A percentile compares a stretch with the other conserved stretches of the same genome.
These are phyloP conservation scores for Neohortaea acidophila DNA, from an alignment of 495 filamentous ascomycete species.

Conservation along the genomic window DNA sequence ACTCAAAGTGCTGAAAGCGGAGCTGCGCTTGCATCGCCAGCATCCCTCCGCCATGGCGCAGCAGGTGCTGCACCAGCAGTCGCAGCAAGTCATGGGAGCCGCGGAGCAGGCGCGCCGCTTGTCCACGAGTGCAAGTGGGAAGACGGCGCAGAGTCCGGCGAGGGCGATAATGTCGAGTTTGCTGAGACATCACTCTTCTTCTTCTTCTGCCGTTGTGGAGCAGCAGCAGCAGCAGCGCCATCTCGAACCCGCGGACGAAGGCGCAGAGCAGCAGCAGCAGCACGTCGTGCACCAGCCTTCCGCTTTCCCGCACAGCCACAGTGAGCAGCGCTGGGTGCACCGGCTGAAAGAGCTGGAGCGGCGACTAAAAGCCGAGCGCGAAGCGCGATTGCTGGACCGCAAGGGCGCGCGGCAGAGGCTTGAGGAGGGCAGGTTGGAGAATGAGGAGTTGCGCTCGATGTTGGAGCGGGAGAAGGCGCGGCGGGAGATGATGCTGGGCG, in stretches of 20 bases:
- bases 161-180: constrained; percentile 28
- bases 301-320: constrained; percentile 23
- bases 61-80: constrained; percentile 17
- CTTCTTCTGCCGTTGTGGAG: constrained; percentile 33
- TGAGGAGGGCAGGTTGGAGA: constrained; percentile 67
- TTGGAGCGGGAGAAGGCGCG: constrained; percentile 49
- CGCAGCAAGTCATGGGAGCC: not conserved
- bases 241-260: constrained; percentile 2
- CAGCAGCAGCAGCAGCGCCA: constrained; percentile 12
- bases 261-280: constrained; percentile 15
- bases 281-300: constrained; percentile 11
- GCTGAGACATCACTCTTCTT: constrained; percentile 37
- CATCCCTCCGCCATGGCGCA: constrained; percentile 25
- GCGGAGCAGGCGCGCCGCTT: constrained; percentile 5
- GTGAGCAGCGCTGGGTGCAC: constrained; percentile 66
- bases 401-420: constrained; percentile 68
- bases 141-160: constrained; percentile 10
- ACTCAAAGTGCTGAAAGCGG: constrained; percentile 68
- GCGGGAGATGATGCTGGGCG: too few species aligned
- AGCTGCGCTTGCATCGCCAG: constrained; percentile 55
- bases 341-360: constrained; percentile 74
- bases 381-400: constrained; percentile 72
- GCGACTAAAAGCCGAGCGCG: constrained; percentile 75
- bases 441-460: constrained; percentile 52
- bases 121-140: constrained; percentile 5